These are phyloP conservation scores for Aureobasidium lini DNA, from an alignment of 2,329 filamentous ascomycete species.

Conservation along the genomic window DNA sequence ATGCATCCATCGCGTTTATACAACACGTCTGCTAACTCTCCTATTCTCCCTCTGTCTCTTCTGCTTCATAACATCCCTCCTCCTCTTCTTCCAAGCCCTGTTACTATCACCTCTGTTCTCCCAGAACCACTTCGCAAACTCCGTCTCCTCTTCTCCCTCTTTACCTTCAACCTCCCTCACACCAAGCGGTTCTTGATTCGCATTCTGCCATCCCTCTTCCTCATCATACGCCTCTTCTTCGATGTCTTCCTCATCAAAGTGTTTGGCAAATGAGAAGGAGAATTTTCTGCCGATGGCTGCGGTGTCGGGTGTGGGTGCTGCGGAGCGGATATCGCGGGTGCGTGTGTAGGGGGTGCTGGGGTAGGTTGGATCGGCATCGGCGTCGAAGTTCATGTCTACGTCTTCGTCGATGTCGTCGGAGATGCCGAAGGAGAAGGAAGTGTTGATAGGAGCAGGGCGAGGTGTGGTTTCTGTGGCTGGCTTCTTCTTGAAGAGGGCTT, in stretches of 20 bases:
- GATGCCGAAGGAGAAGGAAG: slow-evolving; percentile 72
- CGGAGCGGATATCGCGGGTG: slow-evolving; percentile 68
- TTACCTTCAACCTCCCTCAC: slow-evolving; percentile 20
- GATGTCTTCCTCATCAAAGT: slow-evolving; percentile 35
- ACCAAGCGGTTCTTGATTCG: neutral
- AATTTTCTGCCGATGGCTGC: slow-evolving; percentile 64
- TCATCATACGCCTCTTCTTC: slow-evolving; percentile 32
- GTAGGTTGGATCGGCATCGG: slow-evolving; percentile 20
- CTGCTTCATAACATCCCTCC: slow-evolving; percentile 53
- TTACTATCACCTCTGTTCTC: slow-evolving; percentile 43
- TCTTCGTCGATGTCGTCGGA: slow-evolving; percentile 17
- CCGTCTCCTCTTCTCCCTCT: slow-evolving; percentile 38
- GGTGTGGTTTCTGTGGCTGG: slow-evolving; percentile 26
- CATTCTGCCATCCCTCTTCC: slow-evolving; percentile 10
- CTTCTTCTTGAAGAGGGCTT: slow-evolving; percentile 78
- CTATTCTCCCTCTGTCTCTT: slow-evolving; percentile 54
- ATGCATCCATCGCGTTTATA: neutral
- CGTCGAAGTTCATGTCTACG: neutral
- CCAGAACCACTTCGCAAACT: slow-evolving; percentile 57
- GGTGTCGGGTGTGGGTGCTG: slow-evolving; percentile 91
- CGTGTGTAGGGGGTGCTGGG: slow-evolving; percentile 81
- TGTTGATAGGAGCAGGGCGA: slow-evolving; percentile 39
- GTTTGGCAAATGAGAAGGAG: slow-evolving; percentile 40
- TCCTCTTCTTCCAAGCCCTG: slow-evolving; percentile 46
- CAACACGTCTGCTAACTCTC: slow-evolving; percentile 34